These are phyloP conservation scores for Coprinellus micaceus DNA, from an alignment of 768 basidiomycete genomes.

Conservation along the genomic window DNA sequence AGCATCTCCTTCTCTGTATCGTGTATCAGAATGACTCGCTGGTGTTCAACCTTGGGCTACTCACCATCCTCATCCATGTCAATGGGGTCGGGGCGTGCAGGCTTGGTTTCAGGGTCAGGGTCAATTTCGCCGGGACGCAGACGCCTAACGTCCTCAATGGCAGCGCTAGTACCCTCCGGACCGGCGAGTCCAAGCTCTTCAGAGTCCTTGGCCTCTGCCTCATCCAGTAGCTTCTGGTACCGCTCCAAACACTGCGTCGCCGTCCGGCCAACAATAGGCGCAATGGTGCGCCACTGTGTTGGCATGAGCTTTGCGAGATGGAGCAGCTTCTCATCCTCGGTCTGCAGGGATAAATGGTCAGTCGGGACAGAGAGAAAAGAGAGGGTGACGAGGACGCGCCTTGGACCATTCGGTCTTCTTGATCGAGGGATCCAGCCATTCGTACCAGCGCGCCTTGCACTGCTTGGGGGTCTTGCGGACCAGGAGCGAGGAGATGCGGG, in stretches of 20 bases:
- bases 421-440: slow-evolving; percentile 99
- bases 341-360: slow-evolving; percentile 41
- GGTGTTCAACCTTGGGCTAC: slow-evolving; percentile 17
- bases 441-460: slow-evolving; percentile 99
- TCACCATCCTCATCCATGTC: slow-evolving; percentile 99
- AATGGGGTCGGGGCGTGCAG: slow-evolving; percentile 96
- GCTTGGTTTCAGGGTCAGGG: slow-evolving; percentile 97
- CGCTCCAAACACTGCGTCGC: slow-evolving; percentile 97
- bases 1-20: slow-evolving; percentile 95
- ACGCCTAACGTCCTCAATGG: slow-evolving; percentile 87
- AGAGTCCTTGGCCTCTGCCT: slow-evolving; percentile 94
- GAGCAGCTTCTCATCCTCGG: slow-evolving; percentile 96
- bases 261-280: slow-evolving; percentile 95
- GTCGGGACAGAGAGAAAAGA: slow-evolving; percentile 1
- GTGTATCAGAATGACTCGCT: slow-evolving; percentile 6
- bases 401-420: slow-evolving; percentile 99
- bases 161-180: slow-evolving; percentile 77
- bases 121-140: slow-evolving; percentile 96
- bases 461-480: slow-evolving; percentile 99
- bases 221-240: slow-evolving; percentile 96
- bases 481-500: slow-evolving; percentile 94
- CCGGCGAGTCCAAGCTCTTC: slow-evolving; percentile 91
- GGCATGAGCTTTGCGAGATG: slow-evolving; percentile 99
- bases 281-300: slow-evolving; percentile 99
- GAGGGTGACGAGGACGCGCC: slow-evolving; percentile 39